These are phyloP conservation scores for Plasmodiophora brassicae DNA, from an alignment of 208 protist species.

Conservation along the genomic window DNA sequence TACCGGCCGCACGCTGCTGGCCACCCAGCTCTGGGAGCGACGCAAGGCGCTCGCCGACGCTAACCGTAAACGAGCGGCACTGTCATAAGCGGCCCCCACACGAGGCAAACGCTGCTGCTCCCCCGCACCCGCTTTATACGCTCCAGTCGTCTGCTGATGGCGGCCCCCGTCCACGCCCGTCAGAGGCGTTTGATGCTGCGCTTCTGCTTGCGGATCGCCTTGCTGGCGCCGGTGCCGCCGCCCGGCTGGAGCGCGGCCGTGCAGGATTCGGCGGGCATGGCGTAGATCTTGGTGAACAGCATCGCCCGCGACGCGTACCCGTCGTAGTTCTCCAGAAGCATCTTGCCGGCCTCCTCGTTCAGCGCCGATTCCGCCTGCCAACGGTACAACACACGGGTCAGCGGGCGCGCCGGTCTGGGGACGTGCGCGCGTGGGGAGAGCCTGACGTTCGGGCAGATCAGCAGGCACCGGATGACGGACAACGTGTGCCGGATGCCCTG, in stretches of 20 bases:
- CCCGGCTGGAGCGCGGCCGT: not conserved
- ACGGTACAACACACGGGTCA: no score
- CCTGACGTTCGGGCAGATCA: constrained; percentile 97
- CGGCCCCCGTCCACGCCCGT: no score
- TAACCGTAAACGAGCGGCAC: no score
- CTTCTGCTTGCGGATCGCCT: not conserved
- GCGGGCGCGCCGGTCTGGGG: no score
- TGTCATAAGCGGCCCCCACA: no score
- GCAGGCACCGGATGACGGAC: constrained; percentile 80
- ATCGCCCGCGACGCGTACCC: constrained; percentile 45
- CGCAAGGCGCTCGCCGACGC: no score
- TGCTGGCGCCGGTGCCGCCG: not conserved
- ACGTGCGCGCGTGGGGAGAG: no score
- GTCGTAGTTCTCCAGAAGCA: constrained; percentile 89
- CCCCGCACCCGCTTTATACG: no score
- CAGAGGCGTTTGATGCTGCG: not conserved
- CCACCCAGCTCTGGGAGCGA: no score
- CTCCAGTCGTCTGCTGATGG: no score
- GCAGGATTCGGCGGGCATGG: not conserved
- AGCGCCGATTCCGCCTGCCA: constrained; percentile 93
- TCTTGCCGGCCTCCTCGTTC: constrained; percentile 92
- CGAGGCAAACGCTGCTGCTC: no score
- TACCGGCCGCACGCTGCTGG: no score
- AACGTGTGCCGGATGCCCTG: constrained; percentile 90
- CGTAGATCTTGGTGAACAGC: constrained; percentile 45